Evolutionary conservation across 495 filamentous ascomycete genomes (phyloP).

Genomic region (Thermothielavioides terrestris): DNA sequence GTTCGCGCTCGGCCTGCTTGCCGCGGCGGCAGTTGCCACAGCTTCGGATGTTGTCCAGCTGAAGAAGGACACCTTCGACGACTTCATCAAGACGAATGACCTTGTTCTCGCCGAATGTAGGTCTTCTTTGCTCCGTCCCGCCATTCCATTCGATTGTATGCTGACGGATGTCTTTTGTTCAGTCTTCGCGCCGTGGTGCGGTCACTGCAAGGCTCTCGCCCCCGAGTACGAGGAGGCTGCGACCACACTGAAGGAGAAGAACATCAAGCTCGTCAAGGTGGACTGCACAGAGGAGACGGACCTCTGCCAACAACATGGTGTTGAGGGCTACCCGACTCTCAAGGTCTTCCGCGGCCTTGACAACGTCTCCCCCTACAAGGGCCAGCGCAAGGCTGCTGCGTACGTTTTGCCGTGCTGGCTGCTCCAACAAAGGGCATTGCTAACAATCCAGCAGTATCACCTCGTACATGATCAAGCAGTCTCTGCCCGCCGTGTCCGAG

Average conservation of each 20-base stretch:
- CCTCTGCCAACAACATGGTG: constrained; percentile 79
- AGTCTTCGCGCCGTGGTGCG: constrained; percentile 71
- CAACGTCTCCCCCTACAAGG: constrained; percentile 71
- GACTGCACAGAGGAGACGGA: constrained; percentile 94
- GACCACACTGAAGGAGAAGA: constrained; percentile 87
- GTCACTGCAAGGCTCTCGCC: constrained; percentile 78
- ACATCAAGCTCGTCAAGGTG: constrained; percentile 85
- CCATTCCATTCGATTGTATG: constrained; percentile 7
- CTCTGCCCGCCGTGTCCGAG: constrained; percentile 80
- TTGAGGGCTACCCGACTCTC: constrained; percentile 95
- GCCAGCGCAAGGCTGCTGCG: constrained; percentile 84
- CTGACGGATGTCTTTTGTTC: neutral
- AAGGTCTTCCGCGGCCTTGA: constrained; percentile 98
- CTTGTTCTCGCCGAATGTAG: constrained; percentile 75
- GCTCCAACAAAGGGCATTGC: neutral
- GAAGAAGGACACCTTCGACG: constrained; percentile 74
- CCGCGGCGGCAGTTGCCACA: constrained; percentile 52
- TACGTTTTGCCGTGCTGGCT: constrained; percentile 37
- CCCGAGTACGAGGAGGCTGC: constrained; percentile 87
- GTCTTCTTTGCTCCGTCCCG: constrained; percentile 16
- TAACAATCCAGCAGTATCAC: constrained; percentile 60
- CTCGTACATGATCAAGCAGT: constrained; percentile 99
- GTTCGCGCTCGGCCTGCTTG: constrained; percentile 47
- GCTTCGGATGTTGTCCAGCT: constrained; percentile 76
- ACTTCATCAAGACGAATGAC: constrained; percentile 76